These are phyloP conservation scores for Aegilops tauschii DNA, from an alignment of 176 grass and related monocot genomes.

Conservation along the genomic window DNA sequence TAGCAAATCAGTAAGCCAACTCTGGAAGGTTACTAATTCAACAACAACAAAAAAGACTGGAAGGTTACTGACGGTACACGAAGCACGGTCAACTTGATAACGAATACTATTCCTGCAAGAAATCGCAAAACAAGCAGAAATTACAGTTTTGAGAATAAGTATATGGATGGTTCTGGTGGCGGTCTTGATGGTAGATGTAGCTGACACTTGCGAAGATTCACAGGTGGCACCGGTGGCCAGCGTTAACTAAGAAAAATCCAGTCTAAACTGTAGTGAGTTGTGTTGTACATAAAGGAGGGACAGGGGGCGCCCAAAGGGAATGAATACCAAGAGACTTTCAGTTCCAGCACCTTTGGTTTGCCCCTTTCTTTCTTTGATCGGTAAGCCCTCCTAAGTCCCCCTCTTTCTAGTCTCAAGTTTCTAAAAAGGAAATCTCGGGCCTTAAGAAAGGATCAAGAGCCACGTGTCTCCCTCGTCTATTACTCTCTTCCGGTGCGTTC, in stretches of 20 bases:
- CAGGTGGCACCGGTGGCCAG: background rate
- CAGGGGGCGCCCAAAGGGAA: too few relatives aligned
- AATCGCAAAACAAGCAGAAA: too few relatives aligned
- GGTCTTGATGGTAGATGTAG: background rate
- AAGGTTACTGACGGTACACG: background rate
- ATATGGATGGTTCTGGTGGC: background rate
- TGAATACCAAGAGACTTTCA: background rate
- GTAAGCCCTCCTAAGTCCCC: background rate
- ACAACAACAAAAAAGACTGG: background rate
- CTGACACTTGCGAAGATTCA: background rate
- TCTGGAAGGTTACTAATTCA: background rate
- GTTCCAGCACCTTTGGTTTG: background rate
- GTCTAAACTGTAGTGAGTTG: too few relatives aligned
- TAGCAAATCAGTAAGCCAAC: background rate
- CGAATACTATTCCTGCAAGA: background rate
- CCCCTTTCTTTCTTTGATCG: background rate
- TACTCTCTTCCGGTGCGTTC: background rate
- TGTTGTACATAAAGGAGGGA: too few relatives aligned
- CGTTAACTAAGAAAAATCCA: background rate
- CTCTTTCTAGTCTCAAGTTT: background rate
- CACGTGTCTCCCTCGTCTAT: background rate
- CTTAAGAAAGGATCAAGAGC: background rate
- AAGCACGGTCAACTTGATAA: background rate
- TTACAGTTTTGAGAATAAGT: background rate
- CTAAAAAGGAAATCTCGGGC: background rate